Evolutionary conservation across 1,284 basidiomycete genomes (phyloP), one percentile per base, ranked within the genome.

Genomic region (Marasmius fiardii): DNA sequence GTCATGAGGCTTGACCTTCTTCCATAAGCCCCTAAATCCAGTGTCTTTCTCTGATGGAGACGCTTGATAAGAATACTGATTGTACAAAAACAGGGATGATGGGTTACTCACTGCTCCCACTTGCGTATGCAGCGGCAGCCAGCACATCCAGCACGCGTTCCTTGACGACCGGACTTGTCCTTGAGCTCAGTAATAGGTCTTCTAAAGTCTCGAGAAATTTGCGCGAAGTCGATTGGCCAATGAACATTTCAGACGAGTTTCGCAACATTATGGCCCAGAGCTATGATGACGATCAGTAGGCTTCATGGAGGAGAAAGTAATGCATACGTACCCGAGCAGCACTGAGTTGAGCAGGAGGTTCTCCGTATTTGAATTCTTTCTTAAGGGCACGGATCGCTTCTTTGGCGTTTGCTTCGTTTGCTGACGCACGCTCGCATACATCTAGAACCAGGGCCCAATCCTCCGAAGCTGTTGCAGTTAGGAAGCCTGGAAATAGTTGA

Each of bases 241-340:
- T 78, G 63, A 92, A 90, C 6, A 77, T 60, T 11, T 83, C 79
- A 0, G 81, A 80, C 2, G 82, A 85, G 61, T 92, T 90, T 33
- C 83, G 82, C 18, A 92, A 75, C 84, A 92, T 88, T 59, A 92
- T 85, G 2, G 88, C 90, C 90, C 89, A 92, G n/a, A 92, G 67
- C 88, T 90, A 56, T 43, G 51, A 8, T 31, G 51, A 58, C 23
- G 55, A 24, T 47, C 23, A 52, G 56, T 20, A 59, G 14, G 45
- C 52, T 24, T 33, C 35, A 51, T 23, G 21, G n/a, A 51, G 58
- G 7, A 20, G 28, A 16, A 37, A 49, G n/a, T 24, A 52, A 58
- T 35, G 11, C 2, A 64, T 56, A 72, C 83, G 45, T 64, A 88
- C 87, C 59, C 85, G 73, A 23, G 86, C 86, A 41, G 88, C 88